Base-by-base conservation (phyloP, 116 monocot species). In the Iris pallida region DNA sequence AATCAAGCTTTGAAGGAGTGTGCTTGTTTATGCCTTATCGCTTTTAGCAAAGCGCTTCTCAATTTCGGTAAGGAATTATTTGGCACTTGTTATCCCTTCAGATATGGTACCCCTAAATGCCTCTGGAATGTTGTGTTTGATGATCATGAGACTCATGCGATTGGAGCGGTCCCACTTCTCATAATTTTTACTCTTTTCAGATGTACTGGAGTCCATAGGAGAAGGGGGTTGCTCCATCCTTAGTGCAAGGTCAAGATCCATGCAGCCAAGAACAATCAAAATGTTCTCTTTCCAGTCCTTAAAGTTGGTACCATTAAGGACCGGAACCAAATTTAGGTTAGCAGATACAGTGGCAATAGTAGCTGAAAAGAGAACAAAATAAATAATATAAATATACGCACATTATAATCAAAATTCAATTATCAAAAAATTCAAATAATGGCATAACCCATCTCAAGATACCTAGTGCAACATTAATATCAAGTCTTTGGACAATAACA, bases 401-500 rank as follows among this genome's bases (percentile, higher is more conserved):
- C 0, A 63, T 30, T 30, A 30, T 30, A 30, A 3, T 4, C n/a
- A 42, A 44, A n/a, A 63, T 13, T 14, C 0, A 45, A 43, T 3
- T 45, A 63, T 44, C 3, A 5, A 44, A 2, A 42, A 15, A 14
- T 17, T 45, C 15, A 64, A 16, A 45, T 4, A 64, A 46, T 46
- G 7, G 15, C 6, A 0, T 11, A 64, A 15, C 15, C 0, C 64
- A 64, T 64, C 45, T 64, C 64, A 64, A 64, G 64, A 64, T 64
- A 64, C 46, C 64, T 47, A 47, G 12, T 47, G 16, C 64, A 64
- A 14, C 46, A 46, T 64, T 64, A 64, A 47, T 46, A 46, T 47
- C 45, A 64, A 64, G 40, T 61, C 61, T 61, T 61, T 61, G 61
- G 61, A 61, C 61, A 61, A 12, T 61, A 61, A 61, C 2, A 61